Conservation (phyloP, 257 asterid species). For the Nicotiana noctiflora region DNA sequence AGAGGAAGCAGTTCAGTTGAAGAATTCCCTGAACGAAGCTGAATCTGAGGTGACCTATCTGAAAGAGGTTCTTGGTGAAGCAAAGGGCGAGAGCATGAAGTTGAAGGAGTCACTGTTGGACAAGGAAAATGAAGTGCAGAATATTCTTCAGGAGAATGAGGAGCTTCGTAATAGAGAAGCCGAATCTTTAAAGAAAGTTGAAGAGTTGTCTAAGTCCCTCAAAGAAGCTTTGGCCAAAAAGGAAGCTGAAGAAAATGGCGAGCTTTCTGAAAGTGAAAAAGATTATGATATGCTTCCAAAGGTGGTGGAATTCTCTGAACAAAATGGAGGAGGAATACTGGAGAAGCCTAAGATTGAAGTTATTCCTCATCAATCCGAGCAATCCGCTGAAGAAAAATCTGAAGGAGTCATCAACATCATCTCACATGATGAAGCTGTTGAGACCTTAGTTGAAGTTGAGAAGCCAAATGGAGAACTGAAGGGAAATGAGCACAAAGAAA, state of each 20-base stretch:
- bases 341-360: conserved; percentile 40
- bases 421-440: conserved; percentile 26
- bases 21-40: conserved; percentile 49
- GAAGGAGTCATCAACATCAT: conserved; percentile 17
- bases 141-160: conserved; percentile 63
- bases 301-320: conserved; percentile 86
- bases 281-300: conserved; percentile 87
- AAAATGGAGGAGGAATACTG: conserved; percentile 51
- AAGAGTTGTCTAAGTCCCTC: conserved; percentile 61
- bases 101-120: conserved; percentile 76
- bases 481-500: conserved; percentile 20
- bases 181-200: conserved; percentile 44
- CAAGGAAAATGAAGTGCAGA: conserved; percentile 69
- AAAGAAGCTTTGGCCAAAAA: conserved; percentile 62
- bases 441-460: conserved; percentile 22
- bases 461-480: conserved; percentile 22
- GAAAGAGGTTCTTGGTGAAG: conserved; percentile 75
- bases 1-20: conserved; percentile 56
- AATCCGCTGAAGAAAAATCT: conserved; percentile 15
- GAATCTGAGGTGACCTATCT: conserved; percentile 69
- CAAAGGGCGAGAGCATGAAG: conserved; percentile 90
- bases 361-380: conserved; percentile 28
- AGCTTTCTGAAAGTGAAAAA: conserved; percentile 72
- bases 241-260: conserved; percentile 53
- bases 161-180: conserved; percentile 59